Percentiles rank a stretch among this genome's conserved stretches.
phyloP scores from a whole-genome alignment of 2,329 filamentous ascomycete genomes.

The Neofusicoccum laricinum region DNA sequence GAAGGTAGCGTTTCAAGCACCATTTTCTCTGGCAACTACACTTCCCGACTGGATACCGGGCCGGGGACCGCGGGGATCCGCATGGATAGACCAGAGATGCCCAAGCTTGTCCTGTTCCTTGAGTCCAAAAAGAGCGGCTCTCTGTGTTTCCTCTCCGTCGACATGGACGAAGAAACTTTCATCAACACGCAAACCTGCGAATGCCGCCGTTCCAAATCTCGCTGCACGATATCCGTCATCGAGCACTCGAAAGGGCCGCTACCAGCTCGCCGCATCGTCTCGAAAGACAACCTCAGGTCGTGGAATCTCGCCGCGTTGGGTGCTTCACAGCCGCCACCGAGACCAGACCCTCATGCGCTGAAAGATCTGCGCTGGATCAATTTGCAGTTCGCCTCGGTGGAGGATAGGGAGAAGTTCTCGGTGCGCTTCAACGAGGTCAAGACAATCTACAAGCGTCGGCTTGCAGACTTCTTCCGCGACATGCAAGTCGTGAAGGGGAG shows the following conservation, averaged over 20 bases:
- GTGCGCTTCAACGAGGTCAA: conserved; percentile 16
- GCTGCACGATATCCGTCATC: conserved; percentile 17
- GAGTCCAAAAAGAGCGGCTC: conserved; percentile 13
- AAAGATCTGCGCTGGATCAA: conserved; percentile 17
- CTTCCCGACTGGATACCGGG: conserved; percentile 14
- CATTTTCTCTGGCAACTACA: conserved; percentile 16
- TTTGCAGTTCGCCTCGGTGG: conserved; percentile 13
- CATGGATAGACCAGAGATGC: conserved; percentile 15
- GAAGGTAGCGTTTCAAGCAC: conserved; percentile 6
- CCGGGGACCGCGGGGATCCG: conserved; percentile 13
- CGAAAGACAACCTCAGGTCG: conserved; percentile 17
- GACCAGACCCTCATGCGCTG: not conserved
- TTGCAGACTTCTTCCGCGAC: conserved; percentile 17
- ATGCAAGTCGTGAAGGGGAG: not conserved
- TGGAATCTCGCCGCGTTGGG: conserved; percentile 20
- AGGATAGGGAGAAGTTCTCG: conserved; percentile 19
- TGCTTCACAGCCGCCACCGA: not conserved
- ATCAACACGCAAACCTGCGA: conserved; percentile 19
- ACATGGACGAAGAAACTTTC: conserved; percentile 18
- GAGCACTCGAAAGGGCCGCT: conserved; percentile 17
- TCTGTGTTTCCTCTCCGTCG: conserved; percentile 19
- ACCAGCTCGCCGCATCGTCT: conserved; percentile 18
- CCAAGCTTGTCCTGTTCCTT: conserved; percentile 19
- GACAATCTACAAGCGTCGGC: conserved; percentile 14
- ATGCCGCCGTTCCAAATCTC: conserved; percentile 15